Base-by-base conservation (phyloP, 768 basidiomycete genomes). In the Lactarius quietus region DNA sequence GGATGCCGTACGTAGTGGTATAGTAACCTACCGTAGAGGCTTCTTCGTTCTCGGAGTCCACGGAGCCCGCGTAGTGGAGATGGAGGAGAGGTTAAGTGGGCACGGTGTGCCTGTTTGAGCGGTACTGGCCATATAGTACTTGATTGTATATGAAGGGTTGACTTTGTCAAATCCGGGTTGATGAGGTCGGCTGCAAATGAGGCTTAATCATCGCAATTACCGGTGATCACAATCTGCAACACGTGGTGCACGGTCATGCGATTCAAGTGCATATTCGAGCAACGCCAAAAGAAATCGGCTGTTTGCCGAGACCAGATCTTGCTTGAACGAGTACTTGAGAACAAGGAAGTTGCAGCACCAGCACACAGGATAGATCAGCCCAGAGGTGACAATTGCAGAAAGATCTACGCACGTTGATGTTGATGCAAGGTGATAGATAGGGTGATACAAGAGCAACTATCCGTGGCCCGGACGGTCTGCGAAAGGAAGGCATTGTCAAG, bases 191-290 rank as follows among this genome's bases (percentile, higher is more conserved):
- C 31, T 33, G 41, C 43, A 14, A 57, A 18, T 9, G 43, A 38
- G 62, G 28, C 26, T 36, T 5, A 45, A 36, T 48, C n/a, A 29
- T 36, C n/a, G 26, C 28, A 38, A 61, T 65, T 59, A 61, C 20
- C 18, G 51, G 23, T 17, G 28, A 48, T 48, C 20, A 35, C 35
- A 31, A 65, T 65, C 54, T 31, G 28, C 41, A 48, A 60, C 10
- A 64, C 17, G 20, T 14, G 35, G 12, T 2, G 1, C 5, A 55
- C 8, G 7, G 31, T 31, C 33, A 15, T 43, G 43, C 7, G 35
- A 35, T 26, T 14, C 15, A 17, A 28, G 23, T 14, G 28, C 43
- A 33, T 3, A 4, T 31, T 18, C n/a, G 43, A 45, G 43, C n/a
- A 26, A 14, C 23, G 3, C 48, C 26, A 7, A 51, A 51, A 8